A percentile compares a stretch with the other conserved stretches of the same genome.
These are phyloP conservation scores for Aquilaria yunnanensis DNA, from an alignment of 345 rosid species.

Conservation along the genomic window DNA sequence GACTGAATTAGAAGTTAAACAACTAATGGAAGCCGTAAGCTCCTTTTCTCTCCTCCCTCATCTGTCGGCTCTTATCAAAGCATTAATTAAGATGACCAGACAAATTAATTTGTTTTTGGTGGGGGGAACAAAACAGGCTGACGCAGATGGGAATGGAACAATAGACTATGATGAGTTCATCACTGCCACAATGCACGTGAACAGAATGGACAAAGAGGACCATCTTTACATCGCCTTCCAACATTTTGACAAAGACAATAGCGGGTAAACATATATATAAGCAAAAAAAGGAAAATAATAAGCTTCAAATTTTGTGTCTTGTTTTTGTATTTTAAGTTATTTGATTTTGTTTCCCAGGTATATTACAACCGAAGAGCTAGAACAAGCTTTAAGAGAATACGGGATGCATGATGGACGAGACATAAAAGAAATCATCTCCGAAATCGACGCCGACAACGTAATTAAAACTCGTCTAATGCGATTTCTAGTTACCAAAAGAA, in stretches of 20 bases:
- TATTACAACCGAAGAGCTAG: constrained; percentile 87
- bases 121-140: constrained; percentile 42
- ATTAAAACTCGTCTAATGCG: not conserved
- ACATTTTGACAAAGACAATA: constrained; percentile 76
- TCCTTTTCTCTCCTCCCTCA: not conserved
- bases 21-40: constrained; percentile 94
- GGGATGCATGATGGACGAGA: constrained; percentile 80
- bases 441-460: constrained; percentile 79
- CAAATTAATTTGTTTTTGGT: not conserved
- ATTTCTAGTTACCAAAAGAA: not conserved
- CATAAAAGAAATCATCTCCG: constrained; percentile 70
- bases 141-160: constrained; percentile 79
- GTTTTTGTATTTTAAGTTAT: not conserved
- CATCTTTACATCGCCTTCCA: constrained; percentile 81
- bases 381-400: constrained; percentile 75
- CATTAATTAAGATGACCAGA: too few species aligned
- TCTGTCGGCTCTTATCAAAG: too few species aligned
- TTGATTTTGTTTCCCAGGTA: constrained; percentile 23
- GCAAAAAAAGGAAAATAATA: too few species aligned
- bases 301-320: not conserved
- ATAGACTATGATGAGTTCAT: constrained; percentile 79
- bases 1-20: constrained; percentile 79
- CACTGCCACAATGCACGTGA: constrained; percentile 81
- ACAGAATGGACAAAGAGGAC: constrained; percentile 68
- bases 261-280: constrained; percentile 44